Percentiles rank a stretch among this genome's conserved stretches.
Evolutionary conservation across 768 basidiomycete genomes (phyloP).

Genomic region (Trametes coccinea): DNA sequence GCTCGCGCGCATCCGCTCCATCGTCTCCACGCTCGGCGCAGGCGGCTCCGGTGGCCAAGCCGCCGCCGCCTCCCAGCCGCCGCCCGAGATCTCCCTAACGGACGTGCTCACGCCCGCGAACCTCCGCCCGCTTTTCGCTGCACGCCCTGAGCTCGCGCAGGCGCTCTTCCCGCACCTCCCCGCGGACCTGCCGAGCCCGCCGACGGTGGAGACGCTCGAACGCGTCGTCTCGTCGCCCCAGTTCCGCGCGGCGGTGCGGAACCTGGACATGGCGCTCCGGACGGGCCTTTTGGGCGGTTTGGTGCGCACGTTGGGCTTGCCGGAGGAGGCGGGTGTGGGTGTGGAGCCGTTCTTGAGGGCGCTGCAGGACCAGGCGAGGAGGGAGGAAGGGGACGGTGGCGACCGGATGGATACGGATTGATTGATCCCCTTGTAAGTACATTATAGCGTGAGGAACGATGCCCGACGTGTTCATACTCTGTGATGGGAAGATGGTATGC

Average conservation of each 20-base stretch:
- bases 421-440: neutral
- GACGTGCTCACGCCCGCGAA: conserved; percentile 78
- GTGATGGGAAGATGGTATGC: neutral
- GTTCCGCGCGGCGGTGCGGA: conserved; percentile 76
- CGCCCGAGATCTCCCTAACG: conserved; percentile 61
- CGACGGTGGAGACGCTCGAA: conserved; percentile 67
- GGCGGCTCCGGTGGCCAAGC: conserved; percentile 18
- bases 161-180: conserved; percentile 83
- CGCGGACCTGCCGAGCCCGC: conserved; percentile 68
- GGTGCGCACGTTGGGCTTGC: conserved; percentile 77
- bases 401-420: conserved; percentile 85
- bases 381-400: conserved; percentile 38
- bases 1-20: conserved; percentile 57
- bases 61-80: neutral
- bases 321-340: conserved; percentile 80
- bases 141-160: conserved; percentile 66
- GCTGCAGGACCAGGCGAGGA: conserved; percentile 71
- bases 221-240: conserved; percentile 82
- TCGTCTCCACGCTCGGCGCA: conserved; percentile 40
- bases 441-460: no score
- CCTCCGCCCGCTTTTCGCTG: conserved; percentile 68
- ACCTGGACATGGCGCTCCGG: conserved; percentile 80
- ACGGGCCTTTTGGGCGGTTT: conserved; percentile 78
- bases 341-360: conserved; percentile 80
- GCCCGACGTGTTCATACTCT: neutral